These are phyloP conservation scores for Zygosaccharomyces bisporus DNA, from an alignment of 805 yeast genomes.

Conservation along the genomic window DNA sequence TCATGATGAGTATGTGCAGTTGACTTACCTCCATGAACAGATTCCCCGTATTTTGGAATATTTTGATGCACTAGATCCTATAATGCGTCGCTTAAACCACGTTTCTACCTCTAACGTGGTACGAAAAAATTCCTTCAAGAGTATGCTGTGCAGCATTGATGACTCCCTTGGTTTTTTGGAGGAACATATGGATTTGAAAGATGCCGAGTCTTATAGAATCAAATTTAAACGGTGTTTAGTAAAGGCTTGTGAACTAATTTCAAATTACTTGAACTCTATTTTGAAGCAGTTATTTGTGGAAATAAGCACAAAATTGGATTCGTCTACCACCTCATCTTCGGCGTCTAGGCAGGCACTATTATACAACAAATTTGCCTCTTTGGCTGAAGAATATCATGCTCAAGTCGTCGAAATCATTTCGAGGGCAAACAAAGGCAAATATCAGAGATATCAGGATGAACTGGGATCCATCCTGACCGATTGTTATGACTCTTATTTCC, in stretches of 20 bases:
- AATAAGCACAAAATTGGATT: conserved; percentile 26
- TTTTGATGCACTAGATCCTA: conserved; percentile 68
- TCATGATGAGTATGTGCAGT: conserved; percentile 42
- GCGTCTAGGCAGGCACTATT: conserved; percentile 59
- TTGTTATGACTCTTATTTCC: conserved; percentile 60
- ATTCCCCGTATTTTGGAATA: conserved; percentile 57
- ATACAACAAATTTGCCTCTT: conserved; percentile 57
- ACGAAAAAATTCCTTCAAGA: conserved; percentile 50
- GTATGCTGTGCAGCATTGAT: conserved; percentile 57
- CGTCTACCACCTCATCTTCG: conserved; percentile 25
- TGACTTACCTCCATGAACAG: conserved; percentile 50
- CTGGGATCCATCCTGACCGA: conserved; percentile 50
- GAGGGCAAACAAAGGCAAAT: conserved; percentile 29
- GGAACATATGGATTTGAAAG: conserved; percentile 58
- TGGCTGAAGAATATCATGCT: conserved; percentile 39
- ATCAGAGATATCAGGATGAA: conserved; percentile 56
- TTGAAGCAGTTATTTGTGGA: conserved; percentile 37
- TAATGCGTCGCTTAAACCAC: conserved; percentile 63
- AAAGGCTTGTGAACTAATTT: conserved; percentile 69
- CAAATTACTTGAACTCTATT: conserved; percentile 53
- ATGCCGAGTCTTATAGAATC: conserved; percentile 61
- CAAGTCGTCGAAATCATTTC: conserved; percentile 39
- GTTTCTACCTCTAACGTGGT: conserved; percentile 65
- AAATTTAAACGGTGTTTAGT: conserved; percentile 82
- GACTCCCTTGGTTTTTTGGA: conserved; percentile 59